A percentile compares a stretch with the other conserved stretches of the same genome.
Evolutionary conservation across 2,329 filamentous ascomycete genomes (phyloP).

Genomic region (Botryotinia convoluta): DNA sequence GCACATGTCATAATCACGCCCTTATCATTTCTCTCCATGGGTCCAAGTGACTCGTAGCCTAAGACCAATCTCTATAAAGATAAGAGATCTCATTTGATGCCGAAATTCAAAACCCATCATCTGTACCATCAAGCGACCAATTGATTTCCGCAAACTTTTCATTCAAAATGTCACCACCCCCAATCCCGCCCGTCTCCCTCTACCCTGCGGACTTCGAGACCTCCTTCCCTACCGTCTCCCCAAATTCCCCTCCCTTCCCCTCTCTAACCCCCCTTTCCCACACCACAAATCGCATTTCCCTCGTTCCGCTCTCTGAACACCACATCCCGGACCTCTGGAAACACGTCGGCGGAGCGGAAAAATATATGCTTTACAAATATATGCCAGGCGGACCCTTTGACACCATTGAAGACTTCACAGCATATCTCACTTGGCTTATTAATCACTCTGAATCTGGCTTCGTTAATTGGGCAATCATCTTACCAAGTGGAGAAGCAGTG

Average conservation of each 20-base stretch:
- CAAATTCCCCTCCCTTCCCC: conserved; percentile 2
- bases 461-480: conserved; percentile 7
- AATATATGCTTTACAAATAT: conserved; percentile 43
- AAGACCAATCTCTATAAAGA: not conserved
- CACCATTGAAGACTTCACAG: conserved; percentile 36
- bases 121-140: not conserved
- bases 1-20: not conserved
- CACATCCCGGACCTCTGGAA: conserved; percentile 29
- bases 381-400: conserved; percentile 41
- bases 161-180: not conserved
- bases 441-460: not conserved
- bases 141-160: not conserved
- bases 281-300: conserved; percentile 23
- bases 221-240: not conserved
- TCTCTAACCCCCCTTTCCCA: conserved; percentile 15
- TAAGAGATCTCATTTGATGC: not conserved
- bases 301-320: conserved; percentile 24
- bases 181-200: not conserved
- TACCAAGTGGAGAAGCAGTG: conserved; percentile 33
- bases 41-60: conserved; percentile 1
- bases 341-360: conserved; percentile 26
- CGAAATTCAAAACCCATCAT: not conserved
- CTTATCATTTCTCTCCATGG: not conserved
- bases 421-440: conserved; percentile 26
- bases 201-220: conserved; percentile 14